Evolutionary conservation across 768 basidiomycete genomes (phyloP).

Genomic region (Mycena olivaceomarginata): DNA sequence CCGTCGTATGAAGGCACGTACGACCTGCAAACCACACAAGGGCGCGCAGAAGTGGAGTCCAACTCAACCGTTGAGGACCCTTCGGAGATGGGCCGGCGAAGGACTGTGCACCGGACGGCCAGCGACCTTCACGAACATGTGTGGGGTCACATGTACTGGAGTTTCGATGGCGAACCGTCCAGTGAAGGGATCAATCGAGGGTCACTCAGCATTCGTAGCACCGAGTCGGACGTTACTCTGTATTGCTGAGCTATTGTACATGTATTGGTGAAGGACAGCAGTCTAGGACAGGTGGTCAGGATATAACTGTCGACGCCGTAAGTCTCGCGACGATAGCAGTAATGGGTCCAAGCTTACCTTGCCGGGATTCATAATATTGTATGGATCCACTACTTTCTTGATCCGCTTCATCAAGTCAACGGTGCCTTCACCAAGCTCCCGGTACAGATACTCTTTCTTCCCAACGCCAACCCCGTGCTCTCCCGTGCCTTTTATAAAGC

Average conservation of each 20-base stretch:
- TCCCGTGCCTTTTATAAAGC: slow-evolving; percentile 75
- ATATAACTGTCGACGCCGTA: slow-evolving; percentile 18
- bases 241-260: slow-evolving; percentile 29
- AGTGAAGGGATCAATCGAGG: slow-evolving; percentile 1
- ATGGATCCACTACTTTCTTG: slow-evolving; percentile 87
- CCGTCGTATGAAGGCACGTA: slow-evolving; percentile 14
- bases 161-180: slow-evolving; percentile 12
- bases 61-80: slow-evolving; percentile 11
- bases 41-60: neutral
- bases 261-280: neutral
- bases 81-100: slow-evolving; percentile 6
- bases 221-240: slow-evolving; percentile 27
- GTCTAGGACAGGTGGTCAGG: slow-evolving; percentile 16
- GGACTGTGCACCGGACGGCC: slow-evolving; percentile 11
- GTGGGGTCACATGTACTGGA: slow-evolving; percentile 23
- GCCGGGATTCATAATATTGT: slow-evolving; percentile 91
- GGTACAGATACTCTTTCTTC: slow-evolving; percentile 87
- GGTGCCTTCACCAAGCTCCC: slow-evolving; percentile 91
- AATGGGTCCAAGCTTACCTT: slow-evolving; percentile 64
- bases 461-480: slow-evolving; percentile 94
- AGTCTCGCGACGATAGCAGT: neutral
- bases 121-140: neutral
- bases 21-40: slow-evolving; percentile 9
- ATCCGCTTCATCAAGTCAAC: slow-evolving; percentile 92
- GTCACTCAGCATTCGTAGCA: slow-evolving; percentile 13